A percentile compares a stretch with the other conserved stretches of the same genome.
Conservation (phyloP, 2,329 filamentous ascomycete species). For the Juglanconis sp. region DNA sequence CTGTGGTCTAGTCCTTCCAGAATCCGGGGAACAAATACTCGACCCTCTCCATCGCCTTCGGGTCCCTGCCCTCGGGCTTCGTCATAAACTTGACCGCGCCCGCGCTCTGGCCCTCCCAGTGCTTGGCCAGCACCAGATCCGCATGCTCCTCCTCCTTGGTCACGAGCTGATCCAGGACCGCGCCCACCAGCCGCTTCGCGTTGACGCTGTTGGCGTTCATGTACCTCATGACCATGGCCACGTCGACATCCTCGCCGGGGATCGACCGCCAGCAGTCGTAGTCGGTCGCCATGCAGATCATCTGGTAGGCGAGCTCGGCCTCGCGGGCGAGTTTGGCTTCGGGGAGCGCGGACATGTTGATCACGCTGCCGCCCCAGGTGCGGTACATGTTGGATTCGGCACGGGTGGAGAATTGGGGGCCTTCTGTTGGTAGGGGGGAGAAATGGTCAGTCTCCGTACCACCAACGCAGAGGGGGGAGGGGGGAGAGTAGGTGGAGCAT, state of each 20-base stretch:
- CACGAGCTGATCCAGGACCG: conserved; percentile 76
- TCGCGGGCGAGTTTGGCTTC: conserved; percentile 95
- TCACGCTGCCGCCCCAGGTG: conserved; percentile 86
- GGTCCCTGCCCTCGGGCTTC: conserved; percentile 68
- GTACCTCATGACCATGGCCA: conserved; percentile 94
- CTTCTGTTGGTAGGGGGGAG: conserved; percentile 55
- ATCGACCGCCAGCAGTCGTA: conserved; percentile 96
- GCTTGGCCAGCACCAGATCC: conserved; percentile 75
- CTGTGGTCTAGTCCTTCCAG: conserved; percentile 41
- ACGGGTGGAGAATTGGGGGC: conserved; percentile 95
- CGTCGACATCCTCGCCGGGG: conserved; percentile 69
- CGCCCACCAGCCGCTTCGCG: conserved; percentile 78
- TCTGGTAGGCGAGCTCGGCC: conserved; percentile 94
- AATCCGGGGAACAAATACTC: conserved; percentile 87
- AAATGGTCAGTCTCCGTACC: background rate
- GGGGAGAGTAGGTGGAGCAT: background rate
- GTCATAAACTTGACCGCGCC: conserved; percentile 82
- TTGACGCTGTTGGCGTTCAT: conserved; percentile 94
- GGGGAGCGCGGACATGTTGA: conserved; percentile 96
- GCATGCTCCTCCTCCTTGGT: conserved; percentile 62
- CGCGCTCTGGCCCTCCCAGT: conserved; percentile 72
- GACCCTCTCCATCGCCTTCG: conserved; percentile 74
- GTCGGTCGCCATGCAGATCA: conserved; percentile 99
- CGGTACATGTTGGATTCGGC: conserved; percentile 96
- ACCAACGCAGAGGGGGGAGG: background rate